Evolutionary conservation across 331 rosid genomes (phyloP).

Genomic region (Cydonia oblonga): DNA sequence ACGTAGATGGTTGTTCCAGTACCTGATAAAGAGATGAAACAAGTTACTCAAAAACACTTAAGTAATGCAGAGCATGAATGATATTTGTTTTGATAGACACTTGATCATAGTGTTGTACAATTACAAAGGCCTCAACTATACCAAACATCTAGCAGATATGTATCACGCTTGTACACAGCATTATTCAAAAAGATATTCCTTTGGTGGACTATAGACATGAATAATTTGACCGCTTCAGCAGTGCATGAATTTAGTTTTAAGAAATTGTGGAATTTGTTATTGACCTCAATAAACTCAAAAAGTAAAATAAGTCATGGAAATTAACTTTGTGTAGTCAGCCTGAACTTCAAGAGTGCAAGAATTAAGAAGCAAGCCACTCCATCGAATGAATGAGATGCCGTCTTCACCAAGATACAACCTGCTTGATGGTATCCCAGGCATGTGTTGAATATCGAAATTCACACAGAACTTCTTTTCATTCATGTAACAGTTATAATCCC

Average conservation of each 20-base stretch:
- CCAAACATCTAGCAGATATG: neutral
- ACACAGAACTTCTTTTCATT: constrained; percentile 58
- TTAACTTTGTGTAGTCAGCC: constrained; percentile 79
- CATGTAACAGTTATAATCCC: constrained; percentile 75
- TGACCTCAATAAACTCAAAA: neutral
- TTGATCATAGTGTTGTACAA: neutral
- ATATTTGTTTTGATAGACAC: neutral
- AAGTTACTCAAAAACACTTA: constrained; percentile 3
- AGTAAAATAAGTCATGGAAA: constrained; percentile 9
- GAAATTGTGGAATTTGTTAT: neutral
- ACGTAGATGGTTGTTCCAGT: constrained; percentile 53
- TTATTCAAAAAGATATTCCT: neutral
- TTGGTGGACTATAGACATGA: neutral
- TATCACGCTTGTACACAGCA: neutral
- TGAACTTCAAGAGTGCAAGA: constrained; percentile 65
- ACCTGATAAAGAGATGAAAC: constrained; percentile 35
- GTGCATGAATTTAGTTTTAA: neutral
- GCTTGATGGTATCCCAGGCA: constrained; percentile 24
- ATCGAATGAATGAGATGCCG: constrained; percentile 51
- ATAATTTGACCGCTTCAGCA: neutral
- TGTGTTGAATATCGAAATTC: constrained; percentile 47
- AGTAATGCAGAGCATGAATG: neutral
- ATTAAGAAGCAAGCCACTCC: constrained; percentile 91
- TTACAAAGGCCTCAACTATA: neutral
- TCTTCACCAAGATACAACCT: constrained; percentile 42